These are phyloP conservation scores for Gigaspora rosea DNA, from an alignment of 192 early-diverging fungal genomes.

Conservation along the genomic window DNA sequence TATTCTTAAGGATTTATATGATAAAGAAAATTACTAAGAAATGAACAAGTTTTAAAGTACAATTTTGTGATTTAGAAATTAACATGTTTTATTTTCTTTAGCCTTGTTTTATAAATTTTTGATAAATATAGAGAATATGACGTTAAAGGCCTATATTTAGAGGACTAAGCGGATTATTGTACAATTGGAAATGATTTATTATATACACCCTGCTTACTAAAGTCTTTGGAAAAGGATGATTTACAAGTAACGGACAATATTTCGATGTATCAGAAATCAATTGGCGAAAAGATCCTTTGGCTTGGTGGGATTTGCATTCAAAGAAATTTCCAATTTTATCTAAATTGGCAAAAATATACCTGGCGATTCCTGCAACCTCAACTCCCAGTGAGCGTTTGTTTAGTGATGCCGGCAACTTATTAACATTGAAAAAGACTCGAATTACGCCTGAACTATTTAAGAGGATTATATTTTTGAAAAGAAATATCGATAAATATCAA, in stretches of 20 bases:
- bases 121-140: background rate
- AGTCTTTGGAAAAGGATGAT: background rate
- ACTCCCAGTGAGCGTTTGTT: background rate
- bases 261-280: background rate
- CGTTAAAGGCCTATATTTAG: background rate
- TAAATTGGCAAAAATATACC: background rate
- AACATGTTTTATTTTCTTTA: too few relatives aligned
- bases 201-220: background rate
- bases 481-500: background rate
- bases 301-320: background rate
- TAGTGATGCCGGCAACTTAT: background rate
- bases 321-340: background rate
- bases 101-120: too few relatives aligned
- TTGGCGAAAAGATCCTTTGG: background rate
- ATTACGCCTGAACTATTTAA: background rate
- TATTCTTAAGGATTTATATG: background rate
- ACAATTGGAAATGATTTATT: background rate
- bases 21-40: background rate
- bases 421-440: background rate
- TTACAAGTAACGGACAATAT: background rate
- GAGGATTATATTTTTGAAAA: conserved; percentile 1
- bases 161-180: background rate
- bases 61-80: too few relatives aligned
- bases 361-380: background rate
- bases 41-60: background rate